Conservation (phyloP, 176 grass and related monocot species). For the Bolboschoenus planiculmis region DNA sequence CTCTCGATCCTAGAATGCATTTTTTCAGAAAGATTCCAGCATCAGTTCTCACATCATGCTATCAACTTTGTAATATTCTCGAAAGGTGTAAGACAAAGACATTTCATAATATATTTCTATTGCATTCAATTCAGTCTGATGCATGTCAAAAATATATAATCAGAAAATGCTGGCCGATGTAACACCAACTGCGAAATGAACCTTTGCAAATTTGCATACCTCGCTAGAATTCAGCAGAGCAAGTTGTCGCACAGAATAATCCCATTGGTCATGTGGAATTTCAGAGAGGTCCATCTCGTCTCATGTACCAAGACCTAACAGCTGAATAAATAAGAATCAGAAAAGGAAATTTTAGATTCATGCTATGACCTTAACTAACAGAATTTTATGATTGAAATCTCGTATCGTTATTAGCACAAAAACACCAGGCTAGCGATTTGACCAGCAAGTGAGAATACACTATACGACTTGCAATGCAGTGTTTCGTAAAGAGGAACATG, state of each 20-base stretch:
- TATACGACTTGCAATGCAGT: too few species aligned
- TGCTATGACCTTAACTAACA: too few species aligned
- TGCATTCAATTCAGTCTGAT: neutral
- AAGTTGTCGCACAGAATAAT: neutral
- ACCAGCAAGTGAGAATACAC: too few species aligned
- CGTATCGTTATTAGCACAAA: too few species aligned
- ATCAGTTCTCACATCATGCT: neutral
- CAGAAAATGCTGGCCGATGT: neutral
- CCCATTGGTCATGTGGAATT: slow-evolving; percentile 16
- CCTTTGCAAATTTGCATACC: neutral
- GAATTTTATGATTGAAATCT: too few species aligned
- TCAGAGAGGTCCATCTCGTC: slow-evolving; percentile 13
- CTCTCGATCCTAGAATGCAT: neutral
- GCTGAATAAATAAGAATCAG: neutral
- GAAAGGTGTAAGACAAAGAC: neutral
- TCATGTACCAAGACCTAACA: neutral
- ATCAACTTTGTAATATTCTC: neutral
- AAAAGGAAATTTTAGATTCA: neutral
- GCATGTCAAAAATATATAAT: neutral
- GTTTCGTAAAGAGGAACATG: too few species aligned
- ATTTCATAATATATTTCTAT: neutral
- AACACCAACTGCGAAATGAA: neutral
- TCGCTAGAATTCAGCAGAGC: neutral
- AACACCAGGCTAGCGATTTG: too few species aligned
- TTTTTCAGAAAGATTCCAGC: neutral